A percentile compares a stretch with the other conserved stretches of the same genome.
These are phyloP conservation scores for Aspergillus mulundensis DNA, from an alignment of 495 filamentous ascomycete species.

Conservation along the genomic window DNA sequence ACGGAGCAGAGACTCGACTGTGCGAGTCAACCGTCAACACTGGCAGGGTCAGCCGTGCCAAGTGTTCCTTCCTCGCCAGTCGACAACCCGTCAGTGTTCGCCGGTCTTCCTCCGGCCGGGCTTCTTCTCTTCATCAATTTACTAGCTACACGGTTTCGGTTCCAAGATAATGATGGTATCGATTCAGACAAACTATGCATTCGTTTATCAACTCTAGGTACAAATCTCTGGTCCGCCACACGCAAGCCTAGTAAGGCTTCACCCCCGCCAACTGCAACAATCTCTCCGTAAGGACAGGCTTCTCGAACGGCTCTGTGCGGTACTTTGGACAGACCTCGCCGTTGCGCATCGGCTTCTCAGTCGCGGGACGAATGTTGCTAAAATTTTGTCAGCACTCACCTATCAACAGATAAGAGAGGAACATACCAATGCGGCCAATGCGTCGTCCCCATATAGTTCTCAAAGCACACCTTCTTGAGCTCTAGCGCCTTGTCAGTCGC, in stretches of 20 bases:
- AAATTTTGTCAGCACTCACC: background rate
- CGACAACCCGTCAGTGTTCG: too few species aligned
- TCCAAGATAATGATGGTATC: too few species aligned
- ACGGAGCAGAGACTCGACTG: too few species aligned
- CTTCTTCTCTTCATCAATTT: too few species aligned
- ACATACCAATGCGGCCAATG: slow-evolving; percentile 33
- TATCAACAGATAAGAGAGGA: background rate
- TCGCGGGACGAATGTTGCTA: slow-evolving; percentile 29
- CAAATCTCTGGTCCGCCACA: background rate
- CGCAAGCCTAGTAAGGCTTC: slow-evolving; percentile 22
- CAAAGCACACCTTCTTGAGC: slow-evolving; percentile 26
- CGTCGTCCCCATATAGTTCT: slow-evolving; percentile 28
- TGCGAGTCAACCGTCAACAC: too few species aligned
- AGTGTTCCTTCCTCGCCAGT: too few species aligned
- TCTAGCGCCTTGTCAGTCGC: slow-evolving; percentile 21
- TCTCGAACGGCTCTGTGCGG: slow-evolving; percentile 27
- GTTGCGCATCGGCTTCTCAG: slow-evolving; percentile 30
- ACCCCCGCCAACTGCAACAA: slow-evolving; percentile 26
- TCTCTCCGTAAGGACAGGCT: slow-evolving; percentile 24
- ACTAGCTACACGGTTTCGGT: too few species aligned
- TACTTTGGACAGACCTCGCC: slow-evolving; percentile 27
- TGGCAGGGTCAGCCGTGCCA: too few species aligned
- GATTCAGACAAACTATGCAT: background rate
- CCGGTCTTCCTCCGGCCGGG: background rate
- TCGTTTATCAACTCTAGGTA: background rate